Evolutionary conservation across 345 rosid species (phyloP).

Genomic region (Orychophragmus violaceus): DNA sequence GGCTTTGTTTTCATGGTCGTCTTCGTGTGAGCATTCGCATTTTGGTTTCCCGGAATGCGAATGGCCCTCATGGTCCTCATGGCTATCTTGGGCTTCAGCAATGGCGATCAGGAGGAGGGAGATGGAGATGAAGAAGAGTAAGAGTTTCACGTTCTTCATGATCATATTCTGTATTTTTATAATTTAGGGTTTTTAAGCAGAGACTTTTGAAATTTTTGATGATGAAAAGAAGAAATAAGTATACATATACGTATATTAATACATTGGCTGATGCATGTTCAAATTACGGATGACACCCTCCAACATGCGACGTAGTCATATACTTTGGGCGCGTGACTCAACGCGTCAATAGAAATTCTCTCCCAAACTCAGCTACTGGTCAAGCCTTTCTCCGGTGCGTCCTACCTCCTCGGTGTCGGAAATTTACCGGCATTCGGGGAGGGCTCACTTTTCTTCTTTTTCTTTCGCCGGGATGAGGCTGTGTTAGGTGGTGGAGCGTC

Average conservation of each 20-base stretch:
- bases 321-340: too few relatives aligned
- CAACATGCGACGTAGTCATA: too few relatives aligned
- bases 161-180: background rate
- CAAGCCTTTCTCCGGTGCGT: too few relatives aligned
- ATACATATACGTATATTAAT: background rate
- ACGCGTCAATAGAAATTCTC: too few relatives aligned
- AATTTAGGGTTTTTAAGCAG: background rate
- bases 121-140: slow-evolving; percentile 12
- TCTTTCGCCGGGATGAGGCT: too few relatives aligned
- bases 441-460: too few relatives aligned
- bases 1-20: slow-evolving; percentile 17
- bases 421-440: too few relatives aligned
- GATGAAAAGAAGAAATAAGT: background rate
- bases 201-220: background rate
- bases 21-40: slow-evolving; percentile 30
- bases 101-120: slow-evolving; percentile 5
- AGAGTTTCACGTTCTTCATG: slow-evolving; percentile 13
- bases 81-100: background rate
- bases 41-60: slow-evolving; percentile 5
- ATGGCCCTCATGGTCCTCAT: slow-evolving; percentile 14
- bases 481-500: too few relatives aligned
- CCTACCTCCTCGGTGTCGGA: too few relatives aligned
- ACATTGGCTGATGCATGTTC: background rate
- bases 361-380: too few relatives aligned
- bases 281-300: background rate